These are phyloP conservation scores for Mortierella hygrophila DNA, from an alignment of 192 early-diverging fungal species.

Conservation along the genomic window DNA sequence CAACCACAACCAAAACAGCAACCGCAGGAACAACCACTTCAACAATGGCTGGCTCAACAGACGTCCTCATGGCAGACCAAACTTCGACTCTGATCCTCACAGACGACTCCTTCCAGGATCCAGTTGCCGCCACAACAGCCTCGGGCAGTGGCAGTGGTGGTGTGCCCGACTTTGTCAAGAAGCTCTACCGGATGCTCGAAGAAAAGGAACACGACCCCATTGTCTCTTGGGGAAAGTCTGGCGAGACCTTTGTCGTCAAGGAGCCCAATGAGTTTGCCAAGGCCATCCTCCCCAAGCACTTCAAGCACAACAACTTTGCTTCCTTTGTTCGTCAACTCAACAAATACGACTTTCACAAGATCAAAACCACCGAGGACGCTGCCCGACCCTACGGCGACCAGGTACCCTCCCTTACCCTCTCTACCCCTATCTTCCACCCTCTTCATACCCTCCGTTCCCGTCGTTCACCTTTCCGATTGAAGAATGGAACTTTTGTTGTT, in stretches of 20 bases:
- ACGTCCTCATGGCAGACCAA: slow-evolving; percentile 27
- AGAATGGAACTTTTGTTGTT: not conserved
- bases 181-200: slow-evolving; percentile 75
- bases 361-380: slow-evolving; percentile 67
- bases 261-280: slow-evolving; percentile 80
- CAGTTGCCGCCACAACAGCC: not conserved
- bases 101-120: slow-evolving; percentile 22
- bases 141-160: slow-evolving; percentile 39
- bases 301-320: slow-evolving; percentile 81
- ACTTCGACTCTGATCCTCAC: not conserved
- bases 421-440: not conserved
- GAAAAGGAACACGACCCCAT: slow-evolving; percentile 68
- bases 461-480: not conserved
- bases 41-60: not conserved
- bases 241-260: slow-evolving; percentile 78
- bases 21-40: not conserved
- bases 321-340: slow-evolving; percentile 83
- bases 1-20: too few species aligned
- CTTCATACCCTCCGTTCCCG: not conserved
- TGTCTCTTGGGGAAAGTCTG: slow-evolving; percentile 72
- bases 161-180: slow-evolving; percentile 65
- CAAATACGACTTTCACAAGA: slow-evolving; percentile 86
- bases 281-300: slow-evolving; percentile 73
- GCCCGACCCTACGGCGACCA: slow-evolving; percentile 65
- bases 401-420: slow-evolving; percentile 34